Evolutionary conservation across 2,329 filamentous ascomycete genomes (phyloP).

Genomic region (Hypomyces perniciosus): DNA sequence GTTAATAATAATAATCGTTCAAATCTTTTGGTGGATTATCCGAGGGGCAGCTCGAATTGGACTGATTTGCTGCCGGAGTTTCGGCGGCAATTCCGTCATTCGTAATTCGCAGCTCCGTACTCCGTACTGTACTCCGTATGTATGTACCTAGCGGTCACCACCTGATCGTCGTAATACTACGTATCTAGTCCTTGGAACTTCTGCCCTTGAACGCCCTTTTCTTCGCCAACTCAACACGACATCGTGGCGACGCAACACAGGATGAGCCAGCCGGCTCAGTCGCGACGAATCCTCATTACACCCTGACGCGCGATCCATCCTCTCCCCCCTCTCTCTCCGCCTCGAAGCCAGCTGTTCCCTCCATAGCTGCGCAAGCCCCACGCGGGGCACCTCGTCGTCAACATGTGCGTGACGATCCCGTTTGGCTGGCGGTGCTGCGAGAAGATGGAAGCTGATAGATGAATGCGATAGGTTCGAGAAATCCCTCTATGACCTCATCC

Average conservation of each 20-base stretch:
- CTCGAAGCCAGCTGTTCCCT: background rate
- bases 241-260: slow-evolving; percentile 1
- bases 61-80: slow-evolving; percentile 4
- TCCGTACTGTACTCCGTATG: no score
- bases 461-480: slow-evolving; percentile 83
- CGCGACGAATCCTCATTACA: background rate
- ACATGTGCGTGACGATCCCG: slow-evolving; percentile 15
- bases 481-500: slow-evolving; percentile 96
- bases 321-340: background rate
- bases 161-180: background rate
- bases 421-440: slow-evolving; percentile 17
- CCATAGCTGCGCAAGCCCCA: slow-evolving; percentile 12
- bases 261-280: slow-evolving; percentile 7
- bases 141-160: background rate
- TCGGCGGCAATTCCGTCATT: slow-evolving; percentile 10
- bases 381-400: slow-evolving; percentile 14
- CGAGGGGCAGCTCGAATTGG: background rate
- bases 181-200: background rate
- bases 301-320: background rate
- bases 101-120: background rate
- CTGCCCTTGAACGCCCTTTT: background rate
- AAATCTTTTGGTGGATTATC: no score
- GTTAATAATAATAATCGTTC: no score
- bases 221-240: background rate
- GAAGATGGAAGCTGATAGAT: background rate